Conservation (phyloP, 768 basidiomycete genomes). For the Lactarius evosmus region DNA sequence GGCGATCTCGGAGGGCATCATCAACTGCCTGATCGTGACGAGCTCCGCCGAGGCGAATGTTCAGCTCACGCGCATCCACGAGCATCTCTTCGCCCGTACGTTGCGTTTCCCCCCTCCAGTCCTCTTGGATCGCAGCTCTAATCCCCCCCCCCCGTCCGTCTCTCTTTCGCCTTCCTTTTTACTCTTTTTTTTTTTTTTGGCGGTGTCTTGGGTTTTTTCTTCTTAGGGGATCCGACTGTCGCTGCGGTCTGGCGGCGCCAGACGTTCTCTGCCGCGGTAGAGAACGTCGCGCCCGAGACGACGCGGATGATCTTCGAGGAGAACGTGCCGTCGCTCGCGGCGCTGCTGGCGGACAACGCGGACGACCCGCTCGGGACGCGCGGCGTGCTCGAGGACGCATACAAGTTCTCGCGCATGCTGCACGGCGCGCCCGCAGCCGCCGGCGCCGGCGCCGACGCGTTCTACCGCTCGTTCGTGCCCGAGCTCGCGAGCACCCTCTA, state of each 20-base stretch:
- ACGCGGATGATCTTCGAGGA: constrained; percentile 63
- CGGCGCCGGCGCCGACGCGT: constrained; percentile 57
- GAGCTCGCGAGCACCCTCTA: constrained; percentile 73
- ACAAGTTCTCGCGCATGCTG: constrained; percentile 81
- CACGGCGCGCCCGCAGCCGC: constrained; percentile 60
- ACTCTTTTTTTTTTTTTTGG: not conserved
- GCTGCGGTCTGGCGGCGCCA: constrained; percentile 88
- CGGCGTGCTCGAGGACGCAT: constrained; percentile 67
- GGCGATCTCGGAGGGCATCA: constrained; percentile 69
- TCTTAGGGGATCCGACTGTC: constrained; percentile 80
- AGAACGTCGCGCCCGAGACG: constrained; percentile 70
- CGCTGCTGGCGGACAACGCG: constrained; percentile 40
- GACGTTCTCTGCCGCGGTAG: constrained; percentile 85
- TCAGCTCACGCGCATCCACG: constrained; percentile 82
- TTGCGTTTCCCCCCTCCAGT: constrained; percentile 23
- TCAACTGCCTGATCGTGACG: constrained; percentile 85
- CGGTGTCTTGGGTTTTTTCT: no score
- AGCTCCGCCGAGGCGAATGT: constrained; percentile 81
- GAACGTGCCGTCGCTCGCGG: constrained; percentile 63
- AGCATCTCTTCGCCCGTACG: constrained; percentile 81
- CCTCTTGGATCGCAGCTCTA: no score
- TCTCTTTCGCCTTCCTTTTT: no score
- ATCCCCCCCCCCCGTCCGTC: not conserved
- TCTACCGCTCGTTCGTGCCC: constrained; percentile 84
- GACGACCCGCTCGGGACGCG: constrained; percentile 40